These are phyloP conservation scores for Lyophyllum shimeji DNA, from an alignment of 768 basidiomycete genomes.

Conservation along the genomic window DNA sequence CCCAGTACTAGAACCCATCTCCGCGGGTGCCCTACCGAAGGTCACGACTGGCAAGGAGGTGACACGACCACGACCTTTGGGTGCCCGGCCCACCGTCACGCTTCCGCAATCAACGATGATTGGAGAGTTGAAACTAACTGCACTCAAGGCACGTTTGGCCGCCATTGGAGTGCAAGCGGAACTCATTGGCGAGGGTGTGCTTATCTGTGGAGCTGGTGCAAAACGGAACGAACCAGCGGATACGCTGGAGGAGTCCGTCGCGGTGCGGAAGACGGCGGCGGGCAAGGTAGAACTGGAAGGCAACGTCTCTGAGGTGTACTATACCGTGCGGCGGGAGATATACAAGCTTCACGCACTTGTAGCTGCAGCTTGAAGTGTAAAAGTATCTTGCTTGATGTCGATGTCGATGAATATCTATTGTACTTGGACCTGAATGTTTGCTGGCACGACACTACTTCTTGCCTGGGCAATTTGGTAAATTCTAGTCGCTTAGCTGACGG, in stretches of 20 bases:
- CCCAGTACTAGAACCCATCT: slow-evolving; percentile 78
- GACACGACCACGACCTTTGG: slow-evolving; percentile 46
- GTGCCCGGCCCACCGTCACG: slow-evolving; percentile 61
- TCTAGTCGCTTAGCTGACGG: slow-evolving; percentile 18
- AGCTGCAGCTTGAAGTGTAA: slow-evolving; percentile 52
- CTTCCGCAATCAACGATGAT: slow-evolving; percentile 94
- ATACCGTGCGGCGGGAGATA: slow-evolving; percentile 84
- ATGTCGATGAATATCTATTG: no score
- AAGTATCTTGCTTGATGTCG: no score
- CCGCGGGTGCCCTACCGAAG: slow-evolving; percentile 27
- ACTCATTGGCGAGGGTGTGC: slow-evolving; percentile 94
- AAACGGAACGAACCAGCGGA: slow-evolving; percentile 41
- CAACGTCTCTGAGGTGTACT: slow-evolving; percentile 84
- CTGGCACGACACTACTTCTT: no score
- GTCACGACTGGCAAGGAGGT: slow-evolving; percentile 21
- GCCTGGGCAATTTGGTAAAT: not conserved
- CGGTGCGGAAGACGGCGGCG: slow-evolving; percentile 83
- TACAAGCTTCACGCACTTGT: slow-evolving; percentile 91
- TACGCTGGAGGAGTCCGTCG: slow-evolving; percentile 65
- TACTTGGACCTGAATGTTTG: no score
- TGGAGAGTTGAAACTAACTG: slow-evolving; percentile 91
- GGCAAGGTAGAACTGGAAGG: slow-evolving; percentile 92
- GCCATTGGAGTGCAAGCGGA: slow-evolving; percentile 83
- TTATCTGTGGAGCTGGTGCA: slow-evolving; percentile 77
- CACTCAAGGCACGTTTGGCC: slow-evolving; percentile 78